phyloP scores from a whole-genome alignment of 2,329 filamentous ascomycete genomes.

The Intubia oerlemansii region DNA sequence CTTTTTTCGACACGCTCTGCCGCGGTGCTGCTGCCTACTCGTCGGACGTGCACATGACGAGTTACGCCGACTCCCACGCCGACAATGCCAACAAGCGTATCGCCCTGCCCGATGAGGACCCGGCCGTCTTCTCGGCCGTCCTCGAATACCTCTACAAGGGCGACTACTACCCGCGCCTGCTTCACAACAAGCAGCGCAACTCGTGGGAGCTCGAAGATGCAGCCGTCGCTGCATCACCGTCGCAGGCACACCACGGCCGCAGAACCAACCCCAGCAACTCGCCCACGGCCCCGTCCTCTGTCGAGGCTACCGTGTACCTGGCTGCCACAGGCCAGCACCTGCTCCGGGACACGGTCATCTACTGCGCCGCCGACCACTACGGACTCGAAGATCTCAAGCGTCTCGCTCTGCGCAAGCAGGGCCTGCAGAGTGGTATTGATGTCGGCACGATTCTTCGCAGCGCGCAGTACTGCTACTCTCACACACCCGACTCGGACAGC shows the following conservation, averaged over 20 bases:
- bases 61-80: too few relatives aligned
- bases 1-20: slow-evolving; percentile 58
- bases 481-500: slow-evolving; percentile 85
- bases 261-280: slow-evolving; percentile 7
- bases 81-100: slow-evolving; percentile 56
- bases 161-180: slow-evolving; percentile 78
- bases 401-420: slow-evolving; percentile 83
- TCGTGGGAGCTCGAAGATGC: slow-evolving; percentile 76
- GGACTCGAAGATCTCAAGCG: slow-evolving; percentile 82
- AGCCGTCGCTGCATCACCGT: too few relatives aligned
- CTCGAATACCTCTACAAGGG: slow-evolving; percentile 96
- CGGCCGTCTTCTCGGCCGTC: slow-evolving; percentile 79
- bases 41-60: too few relatives aligned
- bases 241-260: slow-evolving; percentile 20
- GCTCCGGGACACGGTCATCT: slow-evolving; percentile 82
- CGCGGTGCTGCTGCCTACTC: too few relatives aligned
- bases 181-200: slow-evolving; percentile 69
- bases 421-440: slow-evolving; percentile 78
- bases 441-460: slow-evolving; percentile 79
- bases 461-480: slow-evolving; percentile 85
- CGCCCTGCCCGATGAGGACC: slow-evolving; percentile 56
- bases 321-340: slow-evolving; percentile 49
- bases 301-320: slow-evolving; percentile 61
- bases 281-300: slow-evolving; percentile 15
- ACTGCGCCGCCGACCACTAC: slow-evolving; percentile 81